phyloP scores from a whole-genome alignment of 768 basidiomycete species.

The Pulveroboletus sp. region DNA sequence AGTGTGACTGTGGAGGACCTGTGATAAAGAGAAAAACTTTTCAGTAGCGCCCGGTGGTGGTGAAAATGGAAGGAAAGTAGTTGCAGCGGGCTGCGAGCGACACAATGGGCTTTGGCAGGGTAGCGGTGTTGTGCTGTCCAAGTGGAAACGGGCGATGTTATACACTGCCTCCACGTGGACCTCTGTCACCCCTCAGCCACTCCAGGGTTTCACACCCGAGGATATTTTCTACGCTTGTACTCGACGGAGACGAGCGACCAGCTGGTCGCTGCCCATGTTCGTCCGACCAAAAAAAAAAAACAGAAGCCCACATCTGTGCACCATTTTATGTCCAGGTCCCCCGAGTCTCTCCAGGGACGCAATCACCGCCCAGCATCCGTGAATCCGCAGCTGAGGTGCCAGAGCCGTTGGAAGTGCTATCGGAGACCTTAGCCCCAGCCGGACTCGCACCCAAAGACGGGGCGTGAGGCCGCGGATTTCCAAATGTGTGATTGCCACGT shows the following conservation, averaged over 20 bases:
- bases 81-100: constrained; percentile 20
- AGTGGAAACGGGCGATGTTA: constrained; percentile 31
- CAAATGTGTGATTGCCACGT: too few relatives aligned
- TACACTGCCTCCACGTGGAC: constrained; percentile 29
- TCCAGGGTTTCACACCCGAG: background rate
- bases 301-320: background rate
- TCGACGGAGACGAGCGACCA: too few relatives aligned
- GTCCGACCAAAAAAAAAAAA: too few relatives aligned
- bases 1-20: constrained; percentile 1
- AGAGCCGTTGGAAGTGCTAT: too few relatives aligned
- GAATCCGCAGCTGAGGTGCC: too few relatives aligned
- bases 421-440: too few relatives aligned
- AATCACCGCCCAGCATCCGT: background rate
- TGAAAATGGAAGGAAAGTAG: constrained; percentile 4
- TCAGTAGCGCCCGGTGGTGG: constrained; percentile 10
- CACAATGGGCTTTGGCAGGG: constrained; percentile 4
- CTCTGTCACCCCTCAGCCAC: constrained; percentile 26
- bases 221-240: background rate
- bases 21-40: constrained; percentile 2
- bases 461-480: too few relatives aligned
- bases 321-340: background rate
- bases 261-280: too few relatives aligned
- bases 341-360: background rate
- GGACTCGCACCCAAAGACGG: too few relatives aligned
- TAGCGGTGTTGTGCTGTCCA: constrained; percentile 24